Conservation (phyloP, 495 filamentous ascomycete genomes). For the Aspergillus hancockii region DNA sequence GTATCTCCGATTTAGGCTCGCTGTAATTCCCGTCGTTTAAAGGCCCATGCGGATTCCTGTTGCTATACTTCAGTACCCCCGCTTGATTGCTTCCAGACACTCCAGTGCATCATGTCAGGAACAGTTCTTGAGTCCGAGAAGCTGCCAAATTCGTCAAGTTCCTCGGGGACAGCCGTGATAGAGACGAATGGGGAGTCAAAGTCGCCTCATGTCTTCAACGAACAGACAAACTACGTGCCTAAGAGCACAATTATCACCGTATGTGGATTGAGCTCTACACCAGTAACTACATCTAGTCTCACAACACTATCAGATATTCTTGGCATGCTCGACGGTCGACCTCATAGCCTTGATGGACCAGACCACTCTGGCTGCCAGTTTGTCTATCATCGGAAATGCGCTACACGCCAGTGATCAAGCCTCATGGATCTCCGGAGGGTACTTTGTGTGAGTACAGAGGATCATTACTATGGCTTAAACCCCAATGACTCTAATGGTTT, state of each 20-base stretch:
- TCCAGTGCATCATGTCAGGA: slow-evolving; percentile 1
- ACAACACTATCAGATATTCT: slow-evolving; percentile 46
- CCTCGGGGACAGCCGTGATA: background rate
- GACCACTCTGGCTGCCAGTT: slow-evolving; percentile 53
- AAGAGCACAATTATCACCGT: slow-evolving; percentile 52
- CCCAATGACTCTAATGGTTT: background rate
- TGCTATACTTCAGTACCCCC: background rate
- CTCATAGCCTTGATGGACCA: slow-evolving; percentile 56
- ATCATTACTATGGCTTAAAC: background rate
- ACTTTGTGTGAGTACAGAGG: slow-evolving; percentile 54
- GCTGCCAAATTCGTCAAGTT: background rate
- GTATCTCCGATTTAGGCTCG: background rate
- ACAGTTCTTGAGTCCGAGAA: slow-evolving; percentile 3
- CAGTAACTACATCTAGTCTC: background rate
- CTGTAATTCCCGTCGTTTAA: background rate
- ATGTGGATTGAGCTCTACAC: slow-evolving; percentile 4
- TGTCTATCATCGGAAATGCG: slow-evolving; percentile 51
- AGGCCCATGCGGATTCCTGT: background rate
- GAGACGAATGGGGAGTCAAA: slow-evolving; percentile 16
- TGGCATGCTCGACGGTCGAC: slow-evolving; percentile 57
- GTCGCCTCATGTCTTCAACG: slow-evolving; percentile 42
- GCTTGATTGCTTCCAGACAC: background rate
- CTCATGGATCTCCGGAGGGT: slow-evolving; percentile 56
- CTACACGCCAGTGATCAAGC: slow-evolving; percentile 48
- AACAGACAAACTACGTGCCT: slow-evolving; percentile 58